Conservation (phyloP, 495 filamentous ascomycete species). For the Hypoxylon intermedium region DNA sequence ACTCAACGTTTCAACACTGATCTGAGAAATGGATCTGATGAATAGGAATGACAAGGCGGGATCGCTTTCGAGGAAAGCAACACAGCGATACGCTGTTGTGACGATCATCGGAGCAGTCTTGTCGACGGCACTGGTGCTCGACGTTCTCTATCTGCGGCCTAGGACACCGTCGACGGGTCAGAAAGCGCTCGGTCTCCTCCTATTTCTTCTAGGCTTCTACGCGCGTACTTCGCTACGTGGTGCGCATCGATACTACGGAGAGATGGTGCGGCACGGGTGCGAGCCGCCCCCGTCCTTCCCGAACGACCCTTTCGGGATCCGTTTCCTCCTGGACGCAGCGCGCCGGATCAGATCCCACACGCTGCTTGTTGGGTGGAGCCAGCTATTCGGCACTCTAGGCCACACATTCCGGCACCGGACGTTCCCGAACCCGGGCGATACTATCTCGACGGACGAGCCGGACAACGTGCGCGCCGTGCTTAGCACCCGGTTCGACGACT, state of each 20-base stretch:
- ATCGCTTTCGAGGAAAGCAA: conserved; percentile 19
- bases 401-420: conserved; percentile 44
- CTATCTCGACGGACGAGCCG: conserved; percentile 68
- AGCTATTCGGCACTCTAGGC: conserved; percentile 33
- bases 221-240: conserved; percentile 21
- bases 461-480: conserved; percentile 79
- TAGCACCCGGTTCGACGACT: conserved; percentile 64
- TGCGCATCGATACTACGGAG: conserved; percentile 18
- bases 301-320: conserved; percentile 51
- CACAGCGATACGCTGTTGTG: conserved; percentile 20
- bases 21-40: background rate
- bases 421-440: conserved; percentile 33
- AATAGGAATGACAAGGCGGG: background rate
- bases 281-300: conserved; percentile 40
- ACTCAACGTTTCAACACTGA: too few relatives aligned
- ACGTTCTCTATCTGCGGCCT: conserved; percentile 14
- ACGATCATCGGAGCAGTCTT: background rate
- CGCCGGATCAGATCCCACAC: conserved; percentile 37
- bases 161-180: background rate
- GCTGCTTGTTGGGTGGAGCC: conserved; percentile 35
- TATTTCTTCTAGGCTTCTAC: conserved; percentile 1
- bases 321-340: conserved; percentile 43
- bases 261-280: conserved; percentile 33
- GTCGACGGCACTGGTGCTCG: background rate
- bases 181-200: background rate